phyloP scores from a whole-genome alignment of 768 basidiomycete species.

The Pleurotus ostreatus region DNA sequence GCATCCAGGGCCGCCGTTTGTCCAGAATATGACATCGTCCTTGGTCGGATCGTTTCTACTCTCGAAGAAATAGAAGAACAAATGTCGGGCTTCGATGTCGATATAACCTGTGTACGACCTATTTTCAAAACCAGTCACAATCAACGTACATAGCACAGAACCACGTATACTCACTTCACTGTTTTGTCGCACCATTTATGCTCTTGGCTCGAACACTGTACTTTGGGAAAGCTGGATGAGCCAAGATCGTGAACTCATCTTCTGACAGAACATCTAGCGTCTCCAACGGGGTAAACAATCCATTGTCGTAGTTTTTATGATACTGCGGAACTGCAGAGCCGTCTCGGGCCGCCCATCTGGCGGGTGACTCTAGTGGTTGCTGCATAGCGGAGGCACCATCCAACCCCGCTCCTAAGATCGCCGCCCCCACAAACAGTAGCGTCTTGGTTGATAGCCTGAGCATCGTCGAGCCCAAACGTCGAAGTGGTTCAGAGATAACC shows the following conservation, averaged over 20 bases:
- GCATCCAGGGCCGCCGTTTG: conserved; percentile 47
- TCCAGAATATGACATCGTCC: conserved; percentile 46
- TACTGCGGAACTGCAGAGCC: too few species aligned
- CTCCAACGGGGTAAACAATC: conserved; percentile 14
- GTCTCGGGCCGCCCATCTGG: too few species aligned
- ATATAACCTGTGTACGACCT: conserved; percentile 47
- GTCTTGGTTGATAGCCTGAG: too few species aligned
- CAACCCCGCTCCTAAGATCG: too few species aligned
- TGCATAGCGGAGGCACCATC: too few species aligned
- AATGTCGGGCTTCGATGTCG: conserved; percentile 41
- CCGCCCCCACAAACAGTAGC: too few species aligned
- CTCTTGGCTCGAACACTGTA: conserved; percentile 37
- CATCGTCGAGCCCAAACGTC: too few species aligned
- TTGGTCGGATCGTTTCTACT: conserved; percentile 39
- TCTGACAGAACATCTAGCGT: conserved; percentile 16
- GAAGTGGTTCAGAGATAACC: too few species aligned
- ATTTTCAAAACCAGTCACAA: not conserved
- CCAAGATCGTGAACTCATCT: conserved; percentile 29
- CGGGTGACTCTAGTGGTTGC: too few species aligned
- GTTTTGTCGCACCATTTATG: conserved; percentile 30
- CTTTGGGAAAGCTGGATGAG: conserved; percentile 39
- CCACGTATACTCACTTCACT: conserved; percentile 23
- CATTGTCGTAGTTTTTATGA: conserved; percentile 11
- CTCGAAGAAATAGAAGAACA: conserved; percentile 59
- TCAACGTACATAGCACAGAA: not conserved